Percentiles rank a stretch among this genome's conserved stretches.
phyloP scores from a whole-genome alignment of 2,329 filamentous ascomycete genomes.

The Penicillium palitans region DNA sequence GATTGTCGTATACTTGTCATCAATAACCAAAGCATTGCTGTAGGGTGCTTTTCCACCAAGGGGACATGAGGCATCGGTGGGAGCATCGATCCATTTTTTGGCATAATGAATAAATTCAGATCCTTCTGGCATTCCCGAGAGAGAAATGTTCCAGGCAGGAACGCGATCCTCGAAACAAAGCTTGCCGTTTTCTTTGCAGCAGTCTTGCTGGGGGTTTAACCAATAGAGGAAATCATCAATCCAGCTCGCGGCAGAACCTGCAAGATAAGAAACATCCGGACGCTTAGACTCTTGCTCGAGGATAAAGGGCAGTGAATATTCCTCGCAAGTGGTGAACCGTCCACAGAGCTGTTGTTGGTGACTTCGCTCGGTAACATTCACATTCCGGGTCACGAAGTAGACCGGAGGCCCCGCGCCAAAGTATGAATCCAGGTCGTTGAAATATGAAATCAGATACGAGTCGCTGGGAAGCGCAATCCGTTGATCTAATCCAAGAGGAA shows the following conservation, averaged over 20 bases:
- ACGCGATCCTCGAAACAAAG: conserved; percentile 77
- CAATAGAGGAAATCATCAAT: conserved; percentile 95
- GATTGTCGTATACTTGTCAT: conserved; percentile 65
- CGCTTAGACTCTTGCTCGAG: conserved; percentile 93
- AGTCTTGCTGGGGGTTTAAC: conserved; percentile 84
- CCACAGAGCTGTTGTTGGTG: conserved; percentile 88
- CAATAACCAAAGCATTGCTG: conserved; percentile 76
- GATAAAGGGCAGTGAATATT: conserved; percentile 80
- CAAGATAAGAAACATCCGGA: conserved; percentile 81
- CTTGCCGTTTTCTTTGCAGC: conserved; percentile 69
- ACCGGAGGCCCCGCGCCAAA: conserved; percentile 89
- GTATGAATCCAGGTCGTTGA: conserved; percentile 93
- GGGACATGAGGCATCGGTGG: conserved; percentile 80
- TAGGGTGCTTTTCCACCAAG: conserved; percentile 88
- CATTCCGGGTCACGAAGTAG: conserved; percentile 84
- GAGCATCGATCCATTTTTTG: conserved; percentile 75
- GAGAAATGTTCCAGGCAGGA: conserved; percentile 84
- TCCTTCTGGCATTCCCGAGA: conserved; percentile 89
- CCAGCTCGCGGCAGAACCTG: conserved; percentile 89
- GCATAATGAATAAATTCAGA: conserved; percentile 88
- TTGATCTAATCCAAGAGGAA: conserved; percentile 88
- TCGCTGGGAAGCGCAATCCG: conserved; percentile 89
- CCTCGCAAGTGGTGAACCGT: conserved; percentile 83
- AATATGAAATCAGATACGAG: conserved; percentile 94
- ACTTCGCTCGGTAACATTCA: conserved; percentile 72